Conservation (phyloP, 176 grass and related monocot species). For the Carex parvula region DNA sequence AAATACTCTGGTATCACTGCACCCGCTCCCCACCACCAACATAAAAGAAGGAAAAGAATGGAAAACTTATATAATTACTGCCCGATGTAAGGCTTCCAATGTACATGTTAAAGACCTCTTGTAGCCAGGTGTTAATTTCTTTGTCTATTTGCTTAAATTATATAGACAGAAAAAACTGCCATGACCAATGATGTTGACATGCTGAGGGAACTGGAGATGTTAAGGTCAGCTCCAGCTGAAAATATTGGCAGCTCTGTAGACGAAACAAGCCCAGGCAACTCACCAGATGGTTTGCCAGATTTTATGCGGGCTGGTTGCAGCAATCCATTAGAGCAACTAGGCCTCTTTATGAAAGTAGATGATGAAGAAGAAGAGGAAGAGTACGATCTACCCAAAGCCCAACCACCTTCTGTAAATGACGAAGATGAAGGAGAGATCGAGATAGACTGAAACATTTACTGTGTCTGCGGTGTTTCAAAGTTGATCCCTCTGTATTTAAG, state of each 20-base stretch:
- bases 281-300: slow-evolving; percentile 57
- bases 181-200: slow-evolving; percentile 73
- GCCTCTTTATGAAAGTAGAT: slow-evolving; percentile 81
- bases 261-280: slow-evolving; percentile 62
- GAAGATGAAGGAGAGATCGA: slow-evolving; percentile 61
- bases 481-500: slow-evolving; percentile 1
- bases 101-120: not conserved
- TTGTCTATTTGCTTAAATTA: not conserved
- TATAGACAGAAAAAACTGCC: slow-evolving; percentile 87
- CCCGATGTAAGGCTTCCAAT: slow-evolving; percentile 16
- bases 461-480: not conserved
- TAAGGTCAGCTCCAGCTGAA: slow-evolving; percentile 54
- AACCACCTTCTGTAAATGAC: slow-evolving; percentile 38
- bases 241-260: slow-evolving; percentile 67
- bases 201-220: slow-evolving; percentile 79
- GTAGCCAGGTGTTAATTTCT: not conserved
- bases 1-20: not conserved
- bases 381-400: not conserved
- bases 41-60: not conserved
- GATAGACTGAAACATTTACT: slow-evolving; percentile 31
- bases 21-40: not conserved
- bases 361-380: slow-evolving; percentile 91
- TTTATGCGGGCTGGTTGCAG: slow-evolving; percentile 44
- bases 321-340: slow-evolving; percentile 80
- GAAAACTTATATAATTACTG: not conserved